Percentiles rank a stretch among this genome's conserved stretches.
Evolutionary conservation across 176 grass and related monocot species (phyloP).

Genomic region (Paspalum vaginatum): DNA sequence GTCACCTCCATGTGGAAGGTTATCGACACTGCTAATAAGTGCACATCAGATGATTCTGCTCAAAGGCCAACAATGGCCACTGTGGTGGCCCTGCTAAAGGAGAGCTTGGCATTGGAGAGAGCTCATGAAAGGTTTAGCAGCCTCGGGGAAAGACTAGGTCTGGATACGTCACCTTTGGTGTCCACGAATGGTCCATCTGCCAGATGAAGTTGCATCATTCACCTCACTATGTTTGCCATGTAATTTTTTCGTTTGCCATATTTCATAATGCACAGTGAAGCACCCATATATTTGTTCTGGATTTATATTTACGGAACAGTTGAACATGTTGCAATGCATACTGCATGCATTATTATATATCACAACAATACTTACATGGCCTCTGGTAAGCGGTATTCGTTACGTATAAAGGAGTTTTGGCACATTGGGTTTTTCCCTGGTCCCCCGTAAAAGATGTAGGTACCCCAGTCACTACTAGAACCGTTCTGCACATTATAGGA

Average conservation of each 20-base stretch:
- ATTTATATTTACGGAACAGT: too few relatives aligned
- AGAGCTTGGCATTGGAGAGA: conserved; percentile 23
- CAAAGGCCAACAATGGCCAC: conserved; percentile 1
- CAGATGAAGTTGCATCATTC: not conserved
- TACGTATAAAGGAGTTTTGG: too few relatives aligned
- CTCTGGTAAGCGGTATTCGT: too few relatives aligned
- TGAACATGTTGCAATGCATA: too few relatives aligned
- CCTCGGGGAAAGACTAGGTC: not conserved
- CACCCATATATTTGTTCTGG: too few relatives aligned
- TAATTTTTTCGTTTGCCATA: too few relatives aligned
- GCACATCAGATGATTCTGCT: not conserved
- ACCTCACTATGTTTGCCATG: too few relatives aligned
- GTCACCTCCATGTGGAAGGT: conserved; percentile 23
- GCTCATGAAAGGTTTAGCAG: not conserved
- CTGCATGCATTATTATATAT: too few relatives aligned
- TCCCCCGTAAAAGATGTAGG: conserved; percentile 52
- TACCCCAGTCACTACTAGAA: conserved; percentile 51
- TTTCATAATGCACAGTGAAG: too few relatives aligned
- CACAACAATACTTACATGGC: too few relatives aligned
- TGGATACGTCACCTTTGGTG: not conserved
- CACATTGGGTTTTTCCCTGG: conserved; percentile 39
- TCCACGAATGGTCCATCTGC: not conserved
- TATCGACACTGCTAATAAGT: not conserved
- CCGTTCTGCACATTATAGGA: conserved; percentile 51
- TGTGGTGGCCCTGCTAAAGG: not conserved